Conservation (phyloP, 1,139 yeast genomes). For the Casaregolazyma lundiana region DNA sequence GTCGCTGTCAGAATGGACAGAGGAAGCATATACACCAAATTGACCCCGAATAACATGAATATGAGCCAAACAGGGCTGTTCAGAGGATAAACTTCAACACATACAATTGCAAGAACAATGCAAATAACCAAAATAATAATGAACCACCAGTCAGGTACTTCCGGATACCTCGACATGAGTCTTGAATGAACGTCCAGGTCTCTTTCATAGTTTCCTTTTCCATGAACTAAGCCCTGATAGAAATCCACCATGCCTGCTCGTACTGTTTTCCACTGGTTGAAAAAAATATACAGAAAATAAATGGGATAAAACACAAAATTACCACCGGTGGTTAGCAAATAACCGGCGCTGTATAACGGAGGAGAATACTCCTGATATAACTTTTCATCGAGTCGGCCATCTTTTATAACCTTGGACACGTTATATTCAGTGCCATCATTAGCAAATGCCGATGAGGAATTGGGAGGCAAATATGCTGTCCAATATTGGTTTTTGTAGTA, state of each 20-base stretch:
- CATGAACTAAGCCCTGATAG: neutral
- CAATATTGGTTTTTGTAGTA: constrained; percentile 48
- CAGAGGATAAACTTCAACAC: constrained; percentile 39
- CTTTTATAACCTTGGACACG: constrained; percentile 39
- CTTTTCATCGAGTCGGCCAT: constrained; percentile 32
- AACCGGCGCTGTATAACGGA: constrained; percentile 58
- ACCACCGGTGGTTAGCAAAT: constrained; percentile 50
- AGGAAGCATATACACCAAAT: constrained; percentile 53
- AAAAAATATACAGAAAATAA: constrained; percentile 22
- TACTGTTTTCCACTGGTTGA: constrained; percentile 16
- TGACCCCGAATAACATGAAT: constrained; percentile 52
- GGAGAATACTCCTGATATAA: constrained; percentile 39
- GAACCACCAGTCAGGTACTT: constrained; percentile 65
- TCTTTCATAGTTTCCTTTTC: constrained; percentile 40
- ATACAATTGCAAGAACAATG: constrained; percentile 46
- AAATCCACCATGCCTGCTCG: neutral
- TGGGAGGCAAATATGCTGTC: constrained; percentile 51
- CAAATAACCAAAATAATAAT: constrained; percentile 43
- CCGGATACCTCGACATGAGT: constrained; percentile 51
- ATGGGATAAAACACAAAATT: constrained; percentile 54
- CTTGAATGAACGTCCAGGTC: constrained; percentile 47
- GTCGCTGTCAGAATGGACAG: constrained; percentile 43
- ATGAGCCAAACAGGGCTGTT: constrained; percentile 52
- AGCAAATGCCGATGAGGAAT: constrained; percentile 44
- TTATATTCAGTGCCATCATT: constrained; percentile 44